phyloP scores from a whole-genome alignment of 495 filamentous ascomycete genomes.

The Sabuloglossum arenarium region DNA sequence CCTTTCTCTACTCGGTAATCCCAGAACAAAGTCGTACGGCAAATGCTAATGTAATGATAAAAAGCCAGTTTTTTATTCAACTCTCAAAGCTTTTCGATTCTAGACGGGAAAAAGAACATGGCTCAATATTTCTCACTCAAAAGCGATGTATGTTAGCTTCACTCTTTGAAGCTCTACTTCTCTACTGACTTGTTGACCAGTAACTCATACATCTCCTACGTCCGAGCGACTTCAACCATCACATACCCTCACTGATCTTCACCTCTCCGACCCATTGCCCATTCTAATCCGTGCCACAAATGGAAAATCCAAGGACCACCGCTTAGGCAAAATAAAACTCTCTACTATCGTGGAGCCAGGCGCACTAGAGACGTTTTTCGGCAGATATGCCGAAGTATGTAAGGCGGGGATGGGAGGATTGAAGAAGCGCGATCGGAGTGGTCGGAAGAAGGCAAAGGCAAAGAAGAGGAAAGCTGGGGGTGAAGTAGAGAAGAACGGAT shows the following conservation, averaged over 20 bases:
- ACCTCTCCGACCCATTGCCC: constrained; percentile 35
- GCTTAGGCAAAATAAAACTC: constrained; percentile 47
- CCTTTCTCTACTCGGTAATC: not conserved
- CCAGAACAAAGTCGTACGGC: not conserved
- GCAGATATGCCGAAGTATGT: constrained; percentile 75
- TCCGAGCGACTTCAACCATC: constrained; percentile 6
- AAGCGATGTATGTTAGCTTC: constrained; percentile 38
- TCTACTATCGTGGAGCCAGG: constrained; percentile 62
- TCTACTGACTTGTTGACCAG: not conserved
- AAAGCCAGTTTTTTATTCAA: constrained; percentile 59
- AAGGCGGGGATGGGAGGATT: constrained; percentile 70
- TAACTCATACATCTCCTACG: constrained; percentile 4
- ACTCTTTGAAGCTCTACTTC: not conserved
- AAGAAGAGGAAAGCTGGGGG: constrained; percentile 48
- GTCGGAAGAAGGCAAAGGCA: constrained; percentile 49
- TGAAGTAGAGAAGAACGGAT: not conserved
- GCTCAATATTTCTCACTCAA: constrained; percentile 67
- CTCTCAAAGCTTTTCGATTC: constrained; percentile 54
- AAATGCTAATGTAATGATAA: not conserved
- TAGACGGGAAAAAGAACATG: constrained; percentile 45
- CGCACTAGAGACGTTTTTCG: constrained; percentile 61
- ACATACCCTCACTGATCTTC: constrained; percentile 13
- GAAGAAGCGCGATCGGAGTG: constrained; percentile 83
- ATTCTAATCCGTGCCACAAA: constrained; percentile 74
- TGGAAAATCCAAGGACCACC: constrained; percentile 34